Evolutionary conservation across 306 rosid genomes (phyloP), one percentile per base, ranked within the genome.

Genomic region (Begonia loranthoides): DNA sequence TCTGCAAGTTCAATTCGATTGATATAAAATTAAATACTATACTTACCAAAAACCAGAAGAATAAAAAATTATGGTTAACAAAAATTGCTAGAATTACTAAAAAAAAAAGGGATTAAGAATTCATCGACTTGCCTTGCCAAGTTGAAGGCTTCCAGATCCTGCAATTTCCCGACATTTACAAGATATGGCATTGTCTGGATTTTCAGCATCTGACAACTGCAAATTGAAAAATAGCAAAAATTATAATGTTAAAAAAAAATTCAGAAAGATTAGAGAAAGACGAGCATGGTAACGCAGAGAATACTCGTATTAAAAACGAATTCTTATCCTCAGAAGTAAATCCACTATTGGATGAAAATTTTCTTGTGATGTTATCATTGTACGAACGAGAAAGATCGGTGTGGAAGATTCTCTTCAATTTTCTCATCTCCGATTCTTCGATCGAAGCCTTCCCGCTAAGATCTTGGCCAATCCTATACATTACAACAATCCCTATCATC

Each of bases 311-410:
- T 56, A 4, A 80, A 70, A 16, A 49, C 14, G 50, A 12, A 8
- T 73, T 76, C 52, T 73, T 80, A 43, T 74, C 78, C 54, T 50
- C 58, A 66, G 64, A 78, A 9, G 62, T 43, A 58, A 65, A 45
- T 4, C 71, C 73, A 60, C 64, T 55, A 2, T 45, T 21, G 6
- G 69, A 55, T 39, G 52, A 51, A 28, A 50, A 74, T 55, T 68
- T 50, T 2, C 43, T 41, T 11, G 50, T 15, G 17, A 73, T 55
- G 47, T 67, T 50, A 21, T 78, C 80, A 62, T 65, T 55, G 54
- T 57, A 67, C 6, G 57, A 58, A 41, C 52, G 17, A 38, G 80
- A 65, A 53, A 70, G 28, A 44, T 28, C 61, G 43, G 77, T 64
- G 66, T 64, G 34, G 54, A 78, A 73, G 5, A 33, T n/a, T 57